Base-by-base conservation (phyloP, 257 asterid species). In the Solanum sejunctum region DNA sequence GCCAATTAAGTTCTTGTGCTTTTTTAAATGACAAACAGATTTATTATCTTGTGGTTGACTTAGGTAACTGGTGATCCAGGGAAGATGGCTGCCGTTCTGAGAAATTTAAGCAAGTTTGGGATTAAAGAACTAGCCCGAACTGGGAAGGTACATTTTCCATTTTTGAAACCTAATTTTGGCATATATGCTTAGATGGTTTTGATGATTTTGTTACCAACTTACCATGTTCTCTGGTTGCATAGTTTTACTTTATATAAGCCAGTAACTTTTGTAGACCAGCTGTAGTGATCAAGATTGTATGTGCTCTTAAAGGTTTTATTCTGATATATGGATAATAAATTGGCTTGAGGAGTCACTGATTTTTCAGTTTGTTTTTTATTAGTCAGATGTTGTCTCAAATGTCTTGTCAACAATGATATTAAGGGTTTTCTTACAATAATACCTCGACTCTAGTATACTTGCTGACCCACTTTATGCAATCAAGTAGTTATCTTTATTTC, bases 41-140 rank as follows among this genome's bases (percentile, higher is more conserved):
- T 79, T 84, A 39, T 78, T 41, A 78, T 83, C 83, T 84, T 84
- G 70, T 80, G 86, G 58, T 72, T 86, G 88, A 71, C 84, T 78
- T 88, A 94, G 98, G 96, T 94, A 85, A 94, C 98, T 89, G 98
- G 98, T 91, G 98, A 94, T 88, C 98, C 98, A 61, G 98, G 98
- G 80, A 94, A 94, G 90, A 92, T 88, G 94, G 96, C 87, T 86
- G 97, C 98, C 13, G 91, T 94, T 56, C 84, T 92, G 88, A 92
- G 96, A 87, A 93, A 94, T 92, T 86, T 94, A 85, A 88, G 86
- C 84, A 93, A 92, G 93, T 94, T 92, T 89, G 98, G 98, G 67
- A 90, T 94, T 64, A 92, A 88, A 85, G 97, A 94, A 89, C 91
- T 94, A 61, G 96, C 97, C 75, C 92, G 98, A 92, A 93, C 98